Evolutionary conservation across 768 basidiomycete species (phyloP).

Genomic region (Mycena galopus): DNA sequence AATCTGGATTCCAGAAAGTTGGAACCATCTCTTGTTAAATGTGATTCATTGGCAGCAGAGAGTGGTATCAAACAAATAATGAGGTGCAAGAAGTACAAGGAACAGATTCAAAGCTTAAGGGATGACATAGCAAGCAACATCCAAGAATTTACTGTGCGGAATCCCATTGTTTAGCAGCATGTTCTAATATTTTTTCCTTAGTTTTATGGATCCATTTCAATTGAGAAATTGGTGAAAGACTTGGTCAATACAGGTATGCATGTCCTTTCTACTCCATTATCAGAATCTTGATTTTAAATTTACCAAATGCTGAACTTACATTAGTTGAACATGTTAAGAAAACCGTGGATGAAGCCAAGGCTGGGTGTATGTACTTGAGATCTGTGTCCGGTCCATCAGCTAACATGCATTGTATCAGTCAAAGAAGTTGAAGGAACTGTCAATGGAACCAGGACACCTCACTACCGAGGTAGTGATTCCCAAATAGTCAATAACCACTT

Average conservation of each 20-base stretch:
- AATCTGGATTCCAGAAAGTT: not conserved
- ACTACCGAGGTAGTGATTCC: too few species aligned
- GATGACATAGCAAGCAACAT: not conserved
- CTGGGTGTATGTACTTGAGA: not conserved
- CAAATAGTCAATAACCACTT: too few species aligned
- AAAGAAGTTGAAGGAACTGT: not conserved
- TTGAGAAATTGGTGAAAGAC: not conserved
- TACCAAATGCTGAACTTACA: too few species aligned
- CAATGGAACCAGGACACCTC: not conserved
- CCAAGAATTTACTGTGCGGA: conserved; percentile 1
- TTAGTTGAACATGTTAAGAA: too few species aligned
- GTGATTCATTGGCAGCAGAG: conserved; percentile 1
- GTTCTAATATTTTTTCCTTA: not conserved
- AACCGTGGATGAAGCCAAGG: not conserved
- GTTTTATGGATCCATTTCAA: conserved; percentile 8
- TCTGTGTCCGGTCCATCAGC: not conserved
- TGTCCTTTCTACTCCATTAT: not conserved
- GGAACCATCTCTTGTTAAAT: not conserved
- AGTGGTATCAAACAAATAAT: not conserved
- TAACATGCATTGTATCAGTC: not conserved
- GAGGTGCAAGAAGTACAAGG: not conserved
- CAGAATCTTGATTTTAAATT: not conserved
- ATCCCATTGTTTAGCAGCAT: not conserved
- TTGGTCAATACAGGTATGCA: conserved; percentile 3
- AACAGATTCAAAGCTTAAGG: not conserved